These are phyloP conservation scores for Fusarium piperis DNA, from an alignment of 2,329 filamentous ascomycete genomes.

Conservation along the genomic window DNA sequence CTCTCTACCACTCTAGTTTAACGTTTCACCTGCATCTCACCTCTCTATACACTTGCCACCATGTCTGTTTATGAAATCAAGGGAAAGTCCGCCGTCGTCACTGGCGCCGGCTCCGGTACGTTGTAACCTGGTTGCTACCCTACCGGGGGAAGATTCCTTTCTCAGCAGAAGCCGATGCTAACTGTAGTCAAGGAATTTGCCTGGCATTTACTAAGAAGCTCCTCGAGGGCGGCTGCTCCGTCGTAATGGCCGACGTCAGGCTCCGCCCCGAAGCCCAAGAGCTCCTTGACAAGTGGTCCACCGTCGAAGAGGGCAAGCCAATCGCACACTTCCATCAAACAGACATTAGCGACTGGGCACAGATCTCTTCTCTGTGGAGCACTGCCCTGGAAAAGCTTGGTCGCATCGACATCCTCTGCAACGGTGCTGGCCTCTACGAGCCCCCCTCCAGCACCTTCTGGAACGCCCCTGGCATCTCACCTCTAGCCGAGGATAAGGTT, in stretches of 20 bases:
- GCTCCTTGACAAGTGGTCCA: not conserved
- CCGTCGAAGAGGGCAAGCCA: not conserved
- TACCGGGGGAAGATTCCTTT: not conserved
- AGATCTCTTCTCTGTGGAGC: conserved; percentile 40
- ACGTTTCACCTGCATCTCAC: not conserved
- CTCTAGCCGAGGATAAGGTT: conserved; percentile 25
- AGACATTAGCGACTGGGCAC: conserved; percentile 39
- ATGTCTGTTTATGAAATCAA: conserved; percentile 16
- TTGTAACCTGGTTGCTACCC: not conserved
- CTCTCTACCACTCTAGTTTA: not conserved
- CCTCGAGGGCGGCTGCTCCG: not conserved
- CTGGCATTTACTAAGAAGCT: conserved; percentile 4
- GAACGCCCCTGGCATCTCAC: conserved; percentile 37
- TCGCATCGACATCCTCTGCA: conserved; percentile 68
- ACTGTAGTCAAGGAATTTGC: conserved; percentile 5
- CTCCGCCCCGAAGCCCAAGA: conserved; percentile 8
- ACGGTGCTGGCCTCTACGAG: conserved; percentile 65
- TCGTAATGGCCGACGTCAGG: conserved; percentile 3
- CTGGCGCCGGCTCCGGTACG: conserved; percentile 22
- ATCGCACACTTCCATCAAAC: conserved; percentile 37
- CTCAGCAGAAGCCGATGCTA: not conserved
- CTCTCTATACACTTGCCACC: not conserved
- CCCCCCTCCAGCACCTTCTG: conserved; percentile 42
- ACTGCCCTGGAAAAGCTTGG: conserved; percentile 58
- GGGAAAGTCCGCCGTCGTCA: conserved; percentile 19